Percentiles rank a stretch among this genome's conserved stretches.
These are phyloP conservation scores for Dothistroma pini DNA, from an alignment of 2,329 filamentous ascomycete genomes.

Conservation along the genomic window DNA sequence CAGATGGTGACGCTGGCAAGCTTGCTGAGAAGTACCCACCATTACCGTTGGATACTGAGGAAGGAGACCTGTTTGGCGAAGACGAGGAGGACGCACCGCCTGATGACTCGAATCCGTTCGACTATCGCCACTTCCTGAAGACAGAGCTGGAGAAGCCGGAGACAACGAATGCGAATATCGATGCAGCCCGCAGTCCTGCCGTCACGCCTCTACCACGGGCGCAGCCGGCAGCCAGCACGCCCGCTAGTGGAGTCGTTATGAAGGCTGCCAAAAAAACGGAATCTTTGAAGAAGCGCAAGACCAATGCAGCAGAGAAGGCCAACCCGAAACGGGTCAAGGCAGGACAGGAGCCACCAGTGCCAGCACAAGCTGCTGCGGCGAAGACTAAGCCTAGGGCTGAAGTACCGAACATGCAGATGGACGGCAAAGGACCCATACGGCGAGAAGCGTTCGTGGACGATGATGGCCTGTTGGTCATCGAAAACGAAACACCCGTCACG, in stretches of 20 bases:
- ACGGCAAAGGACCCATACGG: slow-evolving; percentile 30
- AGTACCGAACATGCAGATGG: slow-evolving; percentile 26
- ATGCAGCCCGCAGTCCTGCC: slow-evolving; percentile 23
- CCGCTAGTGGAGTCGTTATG: slow-evolving; percentile 16
- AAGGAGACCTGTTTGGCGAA: slow-evolving; percentile 32
- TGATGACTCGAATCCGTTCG: slow-evolving; percentile 47
- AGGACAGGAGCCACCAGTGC: slow-evolving; percentile 17
- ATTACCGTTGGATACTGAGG: slow-evolving; percentile 20
- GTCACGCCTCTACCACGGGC: slow-evolving; percentile 21
- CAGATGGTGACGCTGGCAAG: slow-evolving; percentile 59
- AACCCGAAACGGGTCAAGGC: slow-evolving; percentile 30
- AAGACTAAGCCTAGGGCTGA: slow-evolving; percentile 16
- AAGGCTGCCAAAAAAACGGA: slow-evolving; percentile 13
- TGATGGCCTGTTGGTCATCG: slow-evolving; percentile 34
- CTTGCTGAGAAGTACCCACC: slow-evolving; percentile 66
- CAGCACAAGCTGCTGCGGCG: slow-evolving; percentile 4
- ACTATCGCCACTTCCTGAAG: slow-evolving; percentile 48
- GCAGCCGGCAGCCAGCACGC: slow-evolving; percentile 17
- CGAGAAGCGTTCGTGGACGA: slow-evolving; percentile 27
- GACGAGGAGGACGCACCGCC: slow-evolving; percentile 37
- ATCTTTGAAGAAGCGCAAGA: slow-evolving; percentile 26
- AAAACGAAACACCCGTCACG: slow-evolving; percentile 30
- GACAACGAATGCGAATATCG: slow-evolving; percentile 10
- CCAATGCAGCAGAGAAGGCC: slow-evolving; percentile 17
- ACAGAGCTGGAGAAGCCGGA: slow-evolving; percentile 28